Conservation (phyloP, 1,139 yeast species). For the Schwanniomyces etchellsii region DNA sequence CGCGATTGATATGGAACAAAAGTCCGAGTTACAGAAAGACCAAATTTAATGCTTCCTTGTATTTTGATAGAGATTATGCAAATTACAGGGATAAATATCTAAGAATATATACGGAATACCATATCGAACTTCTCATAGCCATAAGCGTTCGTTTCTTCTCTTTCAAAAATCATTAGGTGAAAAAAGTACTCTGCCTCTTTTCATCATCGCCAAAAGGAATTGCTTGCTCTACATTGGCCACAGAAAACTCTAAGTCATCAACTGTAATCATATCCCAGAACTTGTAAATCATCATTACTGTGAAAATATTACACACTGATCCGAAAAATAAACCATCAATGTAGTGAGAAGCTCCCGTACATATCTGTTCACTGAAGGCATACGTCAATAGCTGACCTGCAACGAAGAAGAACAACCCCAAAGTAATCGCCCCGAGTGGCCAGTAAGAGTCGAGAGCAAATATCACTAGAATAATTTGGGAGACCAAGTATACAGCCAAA, state of each 20-base stretch:
- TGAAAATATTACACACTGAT: slow-evolving; percentile 68
- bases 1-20: too few species aligned
- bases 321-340: slow-evolving; percentile 88
- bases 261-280: slow-evolving; percentile 96
- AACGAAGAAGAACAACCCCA: slow-evolving; percentile 71
- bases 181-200: slow-evolving; percentile 29
- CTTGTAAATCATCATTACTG: slow-evolving; percentile 92
- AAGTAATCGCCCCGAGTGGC: slow-evolving; percentile 77
- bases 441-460: slow-evolving; percentile 70
- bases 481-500: slow-evolving; percentile 54
- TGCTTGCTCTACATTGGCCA: slow-evolving; percentile 44
- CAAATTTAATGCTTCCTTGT: too few species aligned
- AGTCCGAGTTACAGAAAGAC: too few species aligned
- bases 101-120: too few species aligned
- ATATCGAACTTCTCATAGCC: too few species aligned
- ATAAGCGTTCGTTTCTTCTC: too few species aligned
- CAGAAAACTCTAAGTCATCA: slow-evolving; percentile 91
- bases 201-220: slow-evolving; percentile 34
- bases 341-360: slow-evolving; percentile 73
- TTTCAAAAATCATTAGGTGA: too few species aligned
- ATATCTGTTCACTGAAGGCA: slow-evolving; percentile 59
- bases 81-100: too few species aligned
- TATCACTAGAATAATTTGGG: slow-evolving; percentile 67
- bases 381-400: slow-evolving; percentile 75
- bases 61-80: too few species aligned